Conservation (phyloP, 2,329 filamentous ascomycete species). For the Kalaharituber pfeilii region DNA sequence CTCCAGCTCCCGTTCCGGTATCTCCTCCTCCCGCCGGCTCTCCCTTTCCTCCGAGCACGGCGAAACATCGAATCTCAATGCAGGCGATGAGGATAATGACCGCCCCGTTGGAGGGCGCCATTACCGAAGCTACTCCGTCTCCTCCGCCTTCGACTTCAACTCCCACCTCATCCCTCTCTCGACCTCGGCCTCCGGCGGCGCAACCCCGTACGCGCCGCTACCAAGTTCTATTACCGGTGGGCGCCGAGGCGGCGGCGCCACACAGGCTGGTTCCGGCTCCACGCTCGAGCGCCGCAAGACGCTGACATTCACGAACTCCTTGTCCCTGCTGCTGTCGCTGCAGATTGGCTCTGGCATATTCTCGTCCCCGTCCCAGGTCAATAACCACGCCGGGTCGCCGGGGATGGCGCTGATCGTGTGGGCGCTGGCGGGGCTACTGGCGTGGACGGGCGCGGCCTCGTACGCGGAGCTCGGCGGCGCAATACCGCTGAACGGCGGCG, state of each 20-base stretch:
- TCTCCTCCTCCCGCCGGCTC: constrained; percentile 77
- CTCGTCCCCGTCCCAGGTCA: constrained; percentile 83
- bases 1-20: constrained; percentile 59
- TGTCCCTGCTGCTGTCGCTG: constrained; percentile 77
- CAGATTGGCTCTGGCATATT: constrained; percentile 97
- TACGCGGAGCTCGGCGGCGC: constrained; percentile 92
- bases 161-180: constrained; percentile 82
- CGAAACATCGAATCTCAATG: constrained; percentile 26
- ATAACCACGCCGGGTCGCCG: constrained; percentile 74
- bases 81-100: constrained; percentile 3
- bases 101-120: constrained; percentile 24
- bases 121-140: constrained; percentile 67
- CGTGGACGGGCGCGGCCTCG: constrained; percentile 89
- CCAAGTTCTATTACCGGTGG: constrained; percentile 31
- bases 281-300: constrained; percentile 91
- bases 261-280: constrained; percentile 31
- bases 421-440: constrained; percentile 75
- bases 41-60: constrained; percentile 48
- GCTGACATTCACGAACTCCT: constrained; percentile 79
- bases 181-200: constrained; percentile 50
- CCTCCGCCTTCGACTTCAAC: constrained; percentile 91
- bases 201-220: constrained; percentile 61
- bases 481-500: constrained; percentile 84
- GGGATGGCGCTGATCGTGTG: constrained; percentile 83
- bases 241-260: constrained; percentile 15